These are phyloP conservation scores for Euphorbia tirucalli DNA, from an alignment of 345 rosid genomes.

Conservation along the genomic window DNA sequence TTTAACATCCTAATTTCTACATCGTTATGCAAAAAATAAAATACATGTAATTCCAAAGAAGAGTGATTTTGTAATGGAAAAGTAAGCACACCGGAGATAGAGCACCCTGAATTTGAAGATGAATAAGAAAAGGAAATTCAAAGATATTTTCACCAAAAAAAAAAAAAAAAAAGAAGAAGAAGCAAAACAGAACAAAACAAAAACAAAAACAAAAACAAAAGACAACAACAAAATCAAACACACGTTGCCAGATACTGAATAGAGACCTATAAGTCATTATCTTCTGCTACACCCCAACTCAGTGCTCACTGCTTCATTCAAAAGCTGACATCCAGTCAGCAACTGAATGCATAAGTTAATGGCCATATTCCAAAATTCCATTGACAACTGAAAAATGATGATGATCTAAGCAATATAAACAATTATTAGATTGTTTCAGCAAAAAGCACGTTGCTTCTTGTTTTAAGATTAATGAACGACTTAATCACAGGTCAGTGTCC, in stretches of 20 bases:
- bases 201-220: neutral
- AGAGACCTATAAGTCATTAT: neutral
- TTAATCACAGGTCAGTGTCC: neutral
- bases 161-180: too few species aligned
- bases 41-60: neutral
- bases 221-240: neutral
- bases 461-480: neutral
- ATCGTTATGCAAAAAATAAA: neutral
- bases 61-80: neutral
- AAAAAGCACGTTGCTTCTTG: neutral
- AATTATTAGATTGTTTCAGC: neutral
- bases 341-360: neutral
- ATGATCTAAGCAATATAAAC: neutral
- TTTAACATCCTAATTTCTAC: neutral
- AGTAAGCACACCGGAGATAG: too few species aligned
- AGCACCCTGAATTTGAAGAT: too few species aligned
- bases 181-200: neutral
- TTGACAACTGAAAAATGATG: neutral
- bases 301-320: neutral
- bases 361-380: neutral
- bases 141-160: neutral
- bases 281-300: neutral
- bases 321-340: neutral
- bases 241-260: neutral
- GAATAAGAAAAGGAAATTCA: neutral